phyloP scores from a whole-genome alignment of 768 basidiomycete genomes.

The Auriscalpium vulgare region DNA sequence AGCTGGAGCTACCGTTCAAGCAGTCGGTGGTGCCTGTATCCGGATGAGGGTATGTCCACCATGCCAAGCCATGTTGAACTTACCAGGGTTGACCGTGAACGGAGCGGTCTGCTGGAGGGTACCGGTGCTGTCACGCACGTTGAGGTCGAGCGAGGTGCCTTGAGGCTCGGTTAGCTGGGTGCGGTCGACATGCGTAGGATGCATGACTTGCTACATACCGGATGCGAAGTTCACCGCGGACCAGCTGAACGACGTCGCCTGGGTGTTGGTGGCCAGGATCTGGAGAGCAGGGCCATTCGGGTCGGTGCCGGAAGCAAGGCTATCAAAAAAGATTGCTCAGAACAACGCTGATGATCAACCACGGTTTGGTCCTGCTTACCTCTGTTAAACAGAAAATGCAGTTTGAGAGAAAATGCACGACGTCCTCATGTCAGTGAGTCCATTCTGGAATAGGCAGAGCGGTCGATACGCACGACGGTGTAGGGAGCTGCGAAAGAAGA shows the following conservation, averaged over 20 bases:
- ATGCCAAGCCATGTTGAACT: no score
- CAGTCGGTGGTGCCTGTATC: constrained; percentile 30
- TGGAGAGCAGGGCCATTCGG: constrained; percentile 38
- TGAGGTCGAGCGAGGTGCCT: constrained; percentile 51
- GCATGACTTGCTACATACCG: constrained; percentile 26
- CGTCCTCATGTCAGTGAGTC: not conserved
- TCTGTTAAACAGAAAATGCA: constrained; percentile 22
- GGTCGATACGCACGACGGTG: constrained; percentile 44
- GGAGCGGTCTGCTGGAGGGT: constrained; percentile 37
- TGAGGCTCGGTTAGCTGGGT: not conserved
- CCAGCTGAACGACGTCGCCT: constrained; percentile 44
- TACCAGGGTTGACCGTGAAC: constrained; percentile 38
- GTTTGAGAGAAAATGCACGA: not conserved
- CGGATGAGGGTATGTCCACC: not conserved
- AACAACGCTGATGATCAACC: not conserved
- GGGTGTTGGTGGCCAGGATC: constrained; percentile 33
- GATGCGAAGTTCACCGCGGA: constrained; percentile 33
- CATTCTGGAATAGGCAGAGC: not conserved
- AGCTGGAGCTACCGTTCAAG: constrained; percentile 20
- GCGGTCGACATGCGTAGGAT: not conserved
- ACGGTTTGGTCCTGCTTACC: constrained; percentile 25
- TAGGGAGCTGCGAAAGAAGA: constrained; percentile 40
- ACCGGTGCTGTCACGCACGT: constrained; percentile 57
- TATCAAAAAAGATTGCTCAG: constrained; percentile 16
- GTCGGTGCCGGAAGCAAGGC: constrained; percentile 45